These are phyloP conservation scores for Trametes sanguinea DNA, from an alignment of 768 basidiomycete genomes.

Conservation along the genomic window DNA sequence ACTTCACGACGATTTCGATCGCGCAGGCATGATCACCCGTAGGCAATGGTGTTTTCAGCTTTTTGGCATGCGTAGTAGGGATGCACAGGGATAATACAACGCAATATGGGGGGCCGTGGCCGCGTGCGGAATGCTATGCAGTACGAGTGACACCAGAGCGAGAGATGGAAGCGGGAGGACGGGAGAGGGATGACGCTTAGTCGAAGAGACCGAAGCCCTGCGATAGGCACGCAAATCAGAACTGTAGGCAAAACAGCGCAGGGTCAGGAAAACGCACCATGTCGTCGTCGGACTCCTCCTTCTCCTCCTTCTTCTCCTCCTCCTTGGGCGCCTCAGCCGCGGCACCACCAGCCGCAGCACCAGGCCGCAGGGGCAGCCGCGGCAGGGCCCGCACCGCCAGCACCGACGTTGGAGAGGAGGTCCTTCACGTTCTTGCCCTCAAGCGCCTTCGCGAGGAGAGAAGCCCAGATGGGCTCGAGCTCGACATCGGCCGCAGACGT, in stretches of 20 bases:
- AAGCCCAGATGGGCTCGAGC: constrained; percentile 95
- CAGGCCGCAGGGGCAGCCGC: constrained; percentile 57
- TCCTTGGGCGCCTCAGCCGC: constrained; percentile 74
- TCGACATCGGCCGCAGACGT: constrained; percentile 83
- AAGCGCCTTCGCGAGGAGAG: constrained; percentile 95
- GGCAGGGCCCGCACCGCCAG: constrained; percentile 80
- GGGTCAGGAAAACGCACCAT: constrained; percentile 55
- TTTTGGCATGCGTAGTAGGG: constrained; percentile 17
- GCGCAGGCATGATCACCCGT: neutral
- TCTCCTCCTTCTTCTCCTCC: constrained; percentile 83
- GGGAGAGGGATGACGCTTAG: constrained; percentile 38
- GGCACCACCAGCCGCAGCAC: constrained; percentile 57
- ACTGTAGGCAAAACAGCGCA: neutral
- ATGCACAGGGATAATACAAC: constrained; percentile 20
- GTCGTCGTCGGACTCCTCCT: constrained; percentile 89
- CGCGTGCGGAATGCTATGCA: constrained; percentile 22
- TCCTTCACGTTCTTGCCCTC: constrained; percentile 98
- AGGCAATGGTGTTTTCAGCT: constrained; percentile 16
- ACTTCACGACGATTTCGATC: neutral
- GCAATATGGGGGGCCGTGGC: constrained; percentile 11
- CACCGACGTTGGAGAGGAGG: constrained; percentile 90
- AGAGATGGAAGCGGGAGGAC: constrained; percentile 1
- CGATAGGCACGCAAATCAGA: neutral
- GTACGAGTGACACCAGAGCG: constrained; percentile 18
- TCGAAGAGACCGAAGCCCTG: constrained; percentile 98